Percentiles rank a stretch among this genome's conserved stretches.
Evolutionary conservation across 805 yeast species (phyloP).

Genomic region (Candida taoyuanica): DNA sequence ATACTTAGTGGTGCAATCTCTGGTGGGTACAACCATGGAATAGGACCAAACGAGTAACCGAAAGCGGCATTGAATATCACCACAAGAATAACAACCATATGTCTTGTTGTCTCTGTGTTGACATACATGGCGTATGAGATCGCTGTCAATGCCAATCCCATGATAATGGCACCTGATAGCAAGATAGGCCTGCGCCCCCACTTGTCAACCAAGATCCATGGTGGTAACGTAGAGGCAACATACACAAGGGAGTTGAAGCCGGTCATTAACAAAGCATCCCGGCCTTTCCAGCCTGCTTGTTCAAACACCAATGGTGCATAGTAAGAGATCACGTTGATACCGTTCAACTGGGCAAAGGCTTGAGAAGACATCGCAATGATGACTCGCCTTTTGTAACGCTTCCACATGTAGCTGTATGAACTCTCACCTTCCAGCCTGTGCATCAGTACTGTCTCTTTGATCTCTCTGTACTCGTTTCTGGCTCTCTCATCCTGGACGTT

Average conservation of each 20-base stretch:
- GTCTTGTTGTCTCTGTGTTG: constrained; percentile 52
- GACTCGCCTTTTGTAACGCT: constrained; percentile 69
- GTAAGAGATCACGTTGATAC: constrained; percentile 88
- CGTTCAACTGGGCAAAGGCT: constrained; percentile 89
- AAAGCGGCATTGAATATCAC: constrained; percentile 77
- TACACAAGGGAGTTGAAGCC: constrained; percentile 69
- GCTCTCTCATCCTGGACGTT: constrained; percentile 67
- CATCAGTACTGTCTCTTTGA: constrained; percentile 73
- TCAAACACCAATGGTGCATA: constrained; percentile 94
- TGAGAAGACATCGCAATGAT: constrained; percentile 88
- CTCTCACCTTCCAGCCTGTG: constrained; percentile 79
- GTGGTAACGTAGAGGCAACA: constrained; percentile 68
- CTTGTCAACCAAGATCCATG: constrained; percentile 84
- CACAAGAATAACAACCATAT: constrained; percentile 69
- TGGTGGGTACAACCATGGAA: constrained; percentile 85
- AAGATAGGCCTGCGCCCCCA: constrained; percentile 92
- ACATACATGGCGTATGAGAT: constrained; percentile 60
- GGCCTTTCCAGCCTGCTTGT: constrained; percentile 91
- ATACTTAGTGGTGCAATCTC: constrained; percentile 83
- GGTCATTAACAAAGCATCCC: constrained; percentile 85
- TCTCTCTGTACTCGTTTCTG: constrained; percentile 66
- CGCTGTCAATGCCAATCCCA: constrained; percentile 65
- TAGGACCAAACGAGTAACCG: constrained; percentile 93
- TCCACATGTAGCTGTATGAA: constrained; percentile 70
- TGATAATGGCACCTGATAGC: constrained; percentile 69